A percentile compares a stretch with the other conserved stretches of the same genome.
Conservation (phyloP, 495 filamentous ascomycete genomes). For the Beverwykella pulmonaria region DNA sequence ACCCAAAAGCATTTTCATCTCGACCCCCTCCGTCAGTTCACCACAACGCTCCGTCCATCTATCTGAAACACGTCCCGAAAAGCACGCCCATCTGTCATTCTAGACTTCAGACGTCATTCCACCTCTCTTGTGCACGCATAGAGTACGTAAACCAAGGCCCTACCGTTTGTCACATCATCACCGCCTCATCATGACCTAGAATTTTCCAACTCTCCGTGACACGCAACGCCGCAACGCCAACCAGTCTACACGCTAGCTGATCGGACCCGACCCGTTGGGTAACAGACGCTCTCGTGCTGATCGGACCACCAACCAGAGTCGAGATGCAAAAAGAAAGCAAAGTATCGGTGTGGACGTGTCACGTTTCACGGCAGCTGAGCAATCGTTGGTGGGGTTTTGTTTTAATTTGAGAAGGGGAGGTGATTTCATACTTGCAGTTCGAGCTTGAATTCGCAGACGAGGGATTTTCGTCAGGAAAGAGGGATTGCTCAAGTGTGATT, state of each 20-base stretch:
- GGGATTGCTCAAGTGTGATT: no score
- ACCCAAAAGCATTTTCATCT: not conserved
- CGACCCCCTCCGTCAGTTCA: not conserved
- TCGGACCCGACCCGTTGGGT: not conserved
- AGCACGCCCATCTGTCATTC: not conserved
- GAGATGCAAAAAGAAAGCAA: conserved; percentile 6
- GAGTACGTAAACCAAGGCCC: not conserved
- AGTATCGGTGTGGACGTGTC: not conserved
- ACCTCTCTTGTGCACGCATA: not conserved
- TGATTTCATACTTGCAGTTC: no score
- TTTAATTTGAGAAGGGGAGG: not conserved
- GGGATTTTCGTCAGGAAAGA: no score
- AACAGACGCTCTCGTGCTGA: not conserved
- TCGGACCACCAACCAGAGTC: not conserved
- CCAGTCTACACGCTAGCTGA: conserved; percentile 12
- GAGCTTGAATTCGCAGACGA: no score
- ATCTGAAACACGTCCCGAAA: not conserved
- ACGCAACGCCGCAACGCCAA: not conserved
- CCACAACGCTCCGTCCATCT: no score
- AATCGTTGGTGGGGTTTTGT: not conserved
- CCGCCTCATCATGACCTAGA: no score
- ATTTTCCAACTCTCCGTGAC: no score
- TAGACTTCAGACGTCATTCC: not conserved
- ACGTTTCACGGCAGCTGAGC: conserved; percentile 13
- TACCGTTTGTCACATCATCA: not conserved